Conservation (phyloP, 2,329 filamentous ascomycete genomes). For the Colletotrichum sp. region DNA sequence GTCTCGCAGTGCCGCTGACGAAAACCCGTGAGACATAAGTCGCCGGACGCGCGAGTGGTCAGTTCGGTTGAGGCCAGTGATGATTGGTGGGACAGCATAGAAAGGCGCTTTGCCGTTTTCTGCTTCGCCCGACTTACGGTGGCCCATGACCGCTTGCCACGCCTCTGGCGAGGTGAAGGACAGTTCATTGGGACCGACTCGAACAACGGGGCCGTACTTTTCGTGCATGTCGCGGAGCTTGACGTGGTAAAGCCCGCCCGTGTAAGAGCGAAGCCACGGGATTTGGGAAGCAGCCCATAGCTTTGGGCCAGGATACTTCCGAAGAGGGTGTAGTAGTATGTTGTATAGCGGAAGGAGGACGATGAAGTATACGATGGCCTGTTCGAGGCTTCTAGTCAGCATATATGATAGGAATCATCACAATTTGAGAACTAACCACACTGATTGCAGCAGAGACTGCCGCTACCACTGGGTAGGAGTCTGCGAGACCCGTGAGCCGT, state of each 20-base stretch:
- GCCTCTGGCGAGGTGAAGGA: slow-evolving; percentile 40
- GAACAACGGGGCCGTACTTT: slow-evolving; percentile 48
- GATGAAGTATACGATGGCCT: background rate
- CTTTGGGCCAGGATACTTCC: slow-evolving; percentile 31
- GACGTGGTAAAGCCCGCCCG: slow-evolving; percentile 6
- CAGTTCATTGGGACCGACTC: slow-evolving; percentile 50
- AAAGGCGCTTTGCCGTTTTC: background rate
- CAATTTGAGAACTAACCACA: background rate
- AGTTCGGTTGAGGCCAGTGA: background rate
- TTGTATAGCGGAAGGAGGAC: slow-evolving; percentile 23
- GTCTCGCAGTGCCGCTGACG: slow-evolving; percentile 29
- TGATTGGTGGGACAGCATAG: background rate
- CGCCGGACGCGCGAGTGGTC: slow-evolving; percentile 15
- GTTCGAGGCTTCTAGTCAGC: background rate
- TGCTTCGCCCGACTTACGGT: background rate
- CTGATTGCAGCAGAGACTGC: background rate
- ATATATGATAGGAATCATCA: background rate
- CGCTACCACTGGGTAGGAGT: background rate
- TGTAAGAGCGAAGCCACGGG: background rate
- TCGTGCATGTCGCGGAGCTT: slow-evolving; percentile 37
- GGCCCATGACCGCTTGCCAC: slow-evolving; percentile 46
- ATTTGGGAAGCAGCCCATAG: background rate
- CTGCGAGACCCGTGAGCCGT: background rate
- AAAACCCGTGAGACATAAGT: slow-evolving; percentile 33
- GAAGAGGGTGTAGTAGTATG: slow-evolving; percentile 32